Evolutionary conservation across 139 green algal genomes (phyloP).

Genomic region (Ettlia oleoabundans): DNA sequence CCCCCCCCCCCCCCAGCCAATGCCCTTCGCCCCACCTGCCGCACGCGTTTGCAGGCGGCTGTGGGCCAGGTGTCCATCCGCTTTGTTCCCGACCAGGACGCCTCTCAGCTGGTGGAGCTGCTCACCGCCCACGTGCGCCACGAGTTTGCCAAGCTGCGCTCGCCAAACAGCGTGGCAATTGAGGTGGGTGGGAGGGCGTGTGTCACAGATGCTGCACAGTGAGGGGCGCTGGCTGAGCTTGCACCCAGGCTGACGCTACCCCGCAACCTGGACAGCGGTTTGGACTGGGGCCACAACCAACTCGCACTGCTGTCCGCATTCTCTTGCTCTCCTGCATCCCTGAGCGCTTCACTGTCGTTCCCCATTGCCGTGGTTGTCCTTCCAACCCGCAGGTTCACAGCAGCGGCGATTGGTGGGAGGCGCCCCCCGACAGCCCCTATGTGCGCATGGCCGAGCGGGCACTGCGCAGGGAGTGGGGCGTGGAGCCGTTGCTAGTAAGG

Average conservation of each 20-base stretch:
- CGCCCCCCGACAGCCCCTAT: conserved; percentile 65
- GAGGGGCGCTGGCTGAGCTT: neutral
- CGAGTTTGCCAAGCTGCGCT: conserved; percentile 85
- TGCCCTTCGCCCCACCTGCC: neutral
- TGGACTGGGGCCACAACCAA: too few species aligned
- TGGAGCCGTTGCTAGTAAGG: conserved; percentile 80
- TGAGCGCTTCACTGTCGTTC: too few species aligned
- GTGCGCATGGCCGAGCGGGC: conserved; percentile 81
- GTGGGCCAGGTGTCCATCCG: conserved; percentile 80
- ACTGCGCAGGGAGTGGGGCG: conserved; percentile 79
- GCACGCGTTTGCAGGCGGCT: conserved; percentile 47
- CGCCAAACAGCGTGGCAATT: conserved; percentile 75
- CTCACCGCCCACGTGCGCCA: conserved; percentile 78
- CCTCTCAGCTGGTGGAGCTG: conserved; percentile 36
- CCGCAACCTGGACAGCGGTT: too few species aligned
- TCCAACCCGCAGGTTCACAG: conserved; percentile 56
- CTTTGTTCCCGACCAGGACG: conserved; percentile 77
- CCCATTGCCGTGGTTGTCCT: neutral
- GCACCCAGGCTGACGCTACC: too few species aligned
- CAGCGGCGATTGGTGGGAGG: conserved; percentile 93
- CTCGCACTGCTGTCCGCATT: too few species aligned
- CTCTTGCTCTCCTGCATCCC: neutral
- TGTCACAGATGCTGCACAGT: neutral
- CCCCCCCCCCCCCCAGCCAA: neutral
- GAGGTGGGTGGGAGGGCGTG: conserved; percentile 44